These are phyloP conservation scores for Amanita pallidorosea DNA, from an alignment of 768 basidiomycete genomes.

Conservation along the genomic window DNA sequence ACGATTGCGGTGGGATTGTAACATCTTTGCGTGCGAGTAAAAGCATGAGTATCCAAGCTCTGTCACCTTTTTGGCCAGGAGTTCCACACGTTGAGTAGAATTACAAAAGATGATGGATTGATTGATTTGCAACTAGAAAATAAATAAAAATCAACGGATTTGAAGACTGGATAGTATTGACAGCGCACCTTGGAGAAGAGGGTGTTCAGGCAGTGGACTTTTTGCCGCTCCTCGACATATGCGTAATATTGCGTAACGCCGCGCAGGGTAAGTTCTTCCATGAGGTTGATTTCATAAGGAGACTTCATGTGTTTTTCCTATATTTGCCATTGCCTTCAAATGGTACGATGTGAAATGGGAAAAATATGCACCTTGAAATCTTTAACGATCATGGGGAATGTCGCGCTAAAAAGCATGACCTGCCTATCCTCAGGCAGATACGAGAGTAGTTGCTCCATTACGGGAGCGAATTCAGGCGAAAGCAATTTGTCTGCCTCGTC, in stretches of 20 bases:
- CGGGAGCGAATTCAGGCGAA: constrained; percentile 94
- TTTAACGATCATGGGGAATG: constrained; percentile 98
- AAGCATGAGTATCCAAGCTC: constrained; percentile 99
- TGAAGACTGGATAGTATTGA: not conserved
- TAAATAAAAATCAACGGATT: constrained; percentile 4
- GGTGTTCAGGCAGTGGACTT: constrained; percentile 99
- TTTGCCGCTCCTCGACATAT: constrained; percentile 98
- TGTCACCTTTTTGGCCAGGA: constrained; percentile 98
- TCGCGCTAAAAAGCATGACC: constrained; percentile 99
- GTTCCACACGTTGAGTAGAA: constrained; percentile 98
- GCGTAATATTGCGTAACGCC: constrained; percentile 99
- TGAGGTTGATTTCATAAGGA: constrained; percentile 97
- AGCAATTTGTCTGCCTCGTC: constrained; percentile 98
- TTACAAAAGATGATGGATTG: constrained; percentile 99
- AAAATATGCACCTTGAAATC: constrained; percentile 77
- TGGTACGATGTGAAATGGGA: not conserved
- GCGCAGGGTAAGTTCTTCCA: constrained; percentile 97
- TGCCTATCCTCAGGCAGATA: constrained; percentile 81
- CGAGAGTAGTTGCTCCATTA: constrained; percentile 90
- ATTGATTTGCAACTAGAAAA: constrained; percentile 91
- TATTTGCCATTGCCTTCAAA: constrained; percentile 2
- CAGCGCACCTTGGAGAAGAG: constrained; percentile 86
- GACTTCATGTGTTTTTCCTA: constrained; percentile 95
- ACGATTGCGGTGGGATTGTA: constrained; percentile 96
- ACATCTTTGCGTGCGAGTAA: constrained; percentile 99